A percentile compares a stretch with the other conserved stretches of the same genome.
Conservation (phyloP, 106 monocot genomes). For the Alisma plantagoaquatica region DNA sequence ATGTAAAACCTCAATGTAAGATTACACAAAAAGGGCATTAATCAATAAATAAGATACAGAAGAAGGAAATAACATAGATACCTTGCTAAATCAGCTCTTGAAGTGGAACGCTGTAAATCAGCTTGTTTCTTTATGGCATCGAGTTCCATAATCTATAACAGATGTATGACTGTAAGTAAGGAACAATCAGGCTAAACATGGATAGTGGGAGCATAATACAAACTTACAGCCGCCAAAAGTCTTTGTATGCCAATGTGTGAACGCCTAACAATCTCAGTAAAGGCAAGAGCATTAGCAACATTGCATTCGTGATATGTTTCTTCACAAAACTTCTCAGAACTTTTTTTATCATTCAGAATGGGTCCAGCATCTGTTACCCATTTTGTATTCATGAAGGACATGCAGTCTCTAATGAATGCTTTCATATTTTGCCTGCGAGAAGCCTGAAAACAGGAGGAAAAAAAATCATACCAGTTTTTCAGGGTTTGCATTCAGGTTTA, state of each 20-base stretch:
- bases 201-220: no score
- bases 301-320: no score
- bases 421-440: slow-evolving; percentile 61
- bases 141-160: slow-evolving; percentile 62
- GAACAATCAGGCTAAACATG: no score
- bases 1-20: neutral
- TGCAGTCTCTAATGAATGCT: slow-evolving; percentile 52
- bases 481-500: neutral
- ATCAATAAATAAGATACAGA: neutral
- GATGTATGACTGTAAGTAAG: no score
- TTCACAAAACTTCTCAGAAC: slow-evolving; percentile 15
- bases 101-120: slow-evolving; percentile 42
- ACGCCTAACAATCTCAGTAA: slow-evolving; percentile 28
- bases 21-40: neutral
- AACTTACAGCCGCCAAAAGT: slow-evolving; percentile 52
- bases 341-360: slow-evolving; percentile 11
- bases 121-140: slow-evolving; percentile 67
- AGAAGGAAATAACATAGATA: slow-evolving; percentile 5
- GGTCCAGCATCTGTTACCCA: slow-evolving; percentile 14
- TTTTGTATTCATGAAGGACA: slow-evolving; percentile 34
- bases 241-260: slow-evolving; percentile 36
- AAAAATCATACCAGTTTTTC: neutral
- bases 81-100: slow-evolving; percentile 71
- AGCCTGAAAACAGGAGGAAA: slow-evolving; percentile 40
- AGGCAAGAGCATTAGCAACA: slow-evolving; percentile 30